A percentile compares a stretch with the other conserved stretches of the same genome.
These are phyloP conservation scores for Aspergillus ostianus DNA, from an alignment of 495 filamentous ascomycete genomes.

Conservation along the genomic window DNA sequence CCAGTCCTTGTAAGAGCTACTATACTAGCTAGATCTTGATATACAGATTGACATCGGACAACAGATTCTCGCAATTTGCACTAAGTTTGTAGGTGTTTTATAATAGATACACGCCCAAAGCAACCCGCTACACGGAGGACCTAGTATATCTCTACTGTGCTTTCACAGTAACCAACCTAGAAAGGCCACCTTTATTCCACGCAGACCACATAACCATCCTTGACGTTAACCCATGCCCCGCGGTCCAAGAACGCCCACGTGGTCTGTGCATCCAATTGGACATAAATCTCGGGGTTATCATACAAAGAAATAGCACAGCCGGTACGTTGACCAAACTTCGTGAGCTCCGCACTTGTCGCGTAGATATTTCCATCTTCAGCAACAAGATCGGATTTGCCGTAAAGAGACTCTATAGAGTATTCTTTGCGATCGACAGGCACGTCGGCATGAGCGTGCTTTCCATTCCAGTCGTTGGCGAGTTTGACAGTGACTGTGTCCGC, in stretches of 20 bases:
- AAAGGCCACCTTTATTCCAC: too few relatives aligned
- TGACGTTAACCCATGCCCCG: neutral
- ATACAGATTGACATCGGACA: too few relatives aligned
- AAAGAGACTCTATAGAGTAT: neutral
- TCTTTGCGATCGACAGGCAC: neutral
- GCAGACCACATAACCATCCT: neutral
- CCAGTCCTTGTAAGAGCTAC: too few relatives aligned
- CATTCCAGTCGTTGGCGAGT: slow-evolving; percentile 4
- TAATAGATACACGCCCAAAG: too few relatives aligned
- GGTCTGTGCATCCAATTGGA: neutral
- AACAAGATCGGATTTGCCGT: neutral
- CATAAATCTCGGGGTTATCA: neutral
- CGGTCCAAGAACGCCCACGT: slow-evolving; percentile 3
- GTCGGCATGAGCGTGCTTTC: neutral
- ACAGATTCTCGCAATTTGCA: too few relatives aligned
- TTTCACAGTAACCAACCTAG: too few relatives aligned
- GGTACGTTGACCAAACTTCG: neutral
- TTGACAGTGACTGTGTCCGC: neutral
- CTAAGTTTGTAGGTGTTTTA: too few relatives aligned
- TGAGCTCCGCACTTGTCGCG: slow-evolving; percentile 3
- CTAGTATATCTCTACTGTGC: too few relatives aligned
- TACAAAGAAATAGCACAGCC: neutral
- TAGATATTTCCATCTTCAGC: neutral
- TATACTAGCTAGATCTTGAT: too few relatives aligned
- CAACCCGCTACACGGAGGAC: too few relatives aligned